These are phyloP conservation scores for Didymellaceae sp. DNA, from an alignment of 2,329 filamentous ascomycete species.

Conservation along the genomic window DNA sequence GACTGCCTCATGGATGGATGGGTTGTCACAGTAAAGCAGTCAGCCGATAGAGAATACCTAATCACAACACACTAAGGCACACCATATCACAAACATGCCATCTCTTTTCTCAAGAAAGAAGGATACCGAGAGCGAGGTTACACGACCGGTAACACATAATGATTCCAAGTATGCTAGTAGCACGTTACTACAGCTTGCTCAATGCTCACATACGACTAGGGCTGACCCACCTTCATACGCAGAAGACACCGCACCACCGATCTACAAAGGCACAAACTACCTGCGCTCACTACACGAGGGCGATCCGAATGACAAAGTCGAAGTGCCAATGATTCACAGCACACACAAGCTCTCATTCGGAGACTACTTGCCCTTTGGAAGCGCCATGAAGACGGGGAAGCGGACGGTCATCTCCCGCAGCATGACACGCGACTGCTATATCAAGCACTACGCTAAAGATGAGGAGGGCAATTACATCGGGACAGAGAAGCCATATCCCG, in stretches of 20 bases:
- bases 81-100: background rate
- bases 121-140: background rate
- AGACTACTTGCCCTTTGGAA: conserved; percentile 10
- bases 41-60: background rate
- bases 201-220: background rate
- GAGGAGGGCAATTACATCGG: conserved; percentile 15
- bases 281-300: conserved; percentile 9
- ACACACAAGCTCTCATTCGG: conserved; percentile 10
- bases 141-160: background rate
- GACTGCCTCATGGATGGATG: background rate
- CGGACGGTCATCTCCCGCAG: conserved; percentile 11
- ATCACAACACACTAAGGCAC: background rate
- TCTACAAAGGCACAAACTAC: conserved; percentile 4
- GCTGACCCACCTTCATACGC: background rate
- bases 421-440: conserved; percentile 16
- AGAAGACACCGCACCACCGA: conserved; percentile 1
- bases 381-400: conserved; percentile 11
- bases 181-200: background rate
- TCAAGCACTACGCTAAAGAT: conserved; percentile 18
- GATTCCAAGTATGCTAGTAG: background rate
- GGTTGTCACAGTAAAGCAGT: no score
- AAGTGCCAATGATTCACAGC: conserved; percentile 15
- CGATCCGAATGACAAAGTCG: conserved; percentile 11
- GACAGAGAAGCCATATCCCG: conserved; percentile 13
- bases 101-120: conserved; percentile 6